Evolutionary conservation across 2,329 filamentous ascomycete genomes (phyloP).

Genomic region (Cladophialophora immunda): DNA sequence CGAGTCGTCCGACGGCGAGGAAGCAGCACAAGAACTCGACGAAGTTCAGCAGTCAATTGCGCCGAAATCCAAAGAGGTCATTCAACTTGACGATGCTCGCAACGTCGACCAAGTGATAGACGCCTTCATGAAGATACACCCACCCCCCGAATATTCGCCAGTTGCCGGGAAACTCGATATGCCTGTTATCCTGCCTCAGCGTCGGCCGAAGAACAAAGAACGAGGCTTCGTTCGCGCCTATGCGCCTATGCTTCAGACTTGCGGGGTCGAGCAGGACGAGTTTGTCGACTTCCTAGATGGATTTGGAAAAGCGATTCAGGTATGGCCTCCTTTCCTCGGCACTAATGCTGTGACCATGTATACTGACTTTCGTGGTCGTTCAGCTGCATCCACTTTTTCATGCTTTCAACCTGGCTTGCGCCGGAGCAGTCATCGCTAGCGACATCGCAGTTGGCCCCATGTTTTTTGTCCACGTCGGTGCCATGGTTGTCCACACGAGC

Average conservation of each 20-base stretch:
- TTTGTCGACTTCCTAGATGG: constrained; percentile 60
- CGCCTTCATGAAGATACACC: constrained; percentile 18
- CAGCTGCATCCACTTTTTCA: constrained; percentile 24
- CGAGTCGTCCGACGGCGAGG: constrained; percentile 19
- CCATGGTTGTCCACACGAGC: constrained; percentile 11
- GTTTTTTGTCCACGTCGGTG: constrained; percentile 16
- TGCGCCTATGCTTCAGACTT: constrained; percentile 53
- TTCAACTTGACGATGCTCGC: constrained; percentile 13
- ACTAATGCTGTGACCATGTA: background rate
- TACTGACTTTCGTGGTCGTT: background rate
- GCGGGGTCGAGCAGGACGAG: constrained; percentile 30
- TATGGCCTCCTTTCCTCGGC: background rate
- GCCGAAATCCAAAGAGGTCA: background rate
- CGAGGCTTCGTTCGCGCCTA: constrained; percentile 64
- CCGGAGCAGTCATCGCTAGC: constrained; percentile 7
- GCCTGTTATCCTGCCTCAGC: constrained; percentile 62
- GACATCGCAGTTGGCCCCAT: constrained; percentile 15
- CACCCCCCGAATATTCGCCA: constrained; percentile 36
- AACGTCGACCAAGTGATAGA: constrained; percentile 20
- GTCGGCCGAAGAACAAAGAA: constrained; percentile 57
- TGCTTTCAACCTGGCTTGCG: constrained; percentile 30
- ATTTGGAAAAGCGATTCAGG: constrained; percentile 47
- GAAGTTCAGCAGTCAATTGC: constrained; percentile 17
- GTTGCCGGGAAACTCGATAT: constrained; percentile 16
- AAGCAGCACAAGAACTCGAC: constrained; percentile 16